Base-by-base conservation (phyloP, 345 rosid species). In the Geranium rotundifolium region DNA sequence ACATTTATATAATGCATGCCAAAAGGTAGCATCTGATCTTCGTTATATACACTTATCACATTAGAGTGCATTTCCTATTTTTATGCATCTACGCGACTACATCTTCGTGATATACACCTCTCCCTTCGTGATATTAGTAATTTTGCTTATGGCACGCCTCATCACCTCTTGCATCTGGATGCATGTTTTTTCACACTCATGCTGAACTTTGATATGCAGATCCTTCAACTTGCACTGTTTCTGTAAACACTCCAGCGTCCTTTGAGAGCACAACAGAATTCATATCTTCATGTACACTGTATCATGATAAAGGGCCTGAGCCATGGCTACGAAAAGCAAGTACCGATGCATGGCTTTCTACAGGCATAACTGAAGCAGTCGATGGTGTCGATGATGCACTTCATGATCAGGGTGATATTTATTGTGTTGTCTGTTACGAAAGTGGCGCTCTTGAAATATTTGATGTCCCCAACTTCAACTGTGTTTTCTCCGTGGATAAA, bases 301-400 rank as follows among this genome's bases (percentile, higher is more conserved):
- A 88, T 83, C 95, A 90, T 72, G 99, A 93, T 75, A 86, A 78
- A 68, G 99, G 97, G 72, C 88, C 92, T 56, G 95, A 88, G 61
- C 92, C 96, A 63, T 90, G 97, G 99, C 86, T 93, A 57, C 79
- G 96, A 69, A 93, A 93, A 85, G 81, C 97, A 62, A 93, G 90
- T 75, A 80, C 90, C 31, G 97, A 90, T 76, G 96, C 99, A 65
- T 93, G 99, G 99, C 95, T 93, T 79, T 83, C 89, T 19, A 84
- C 95, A 19, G 97, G 97, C 34, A 60, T 88, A 73, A 88, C 83
- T 71, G 95, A 85, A 80, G 79, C 90, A 69, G 76, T 85, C 75
- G 97, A 90, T 63, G 79, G 95, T 80, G 79, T 81, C 72, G 96
- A 92, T 78, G 91, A 92, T 64, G 95, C 85, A 58, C 52, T 80